phyloP scores from a whole-genome alignment of 768 basidiomycete genomes.

The Auricularia auricula-judae region DNA sequence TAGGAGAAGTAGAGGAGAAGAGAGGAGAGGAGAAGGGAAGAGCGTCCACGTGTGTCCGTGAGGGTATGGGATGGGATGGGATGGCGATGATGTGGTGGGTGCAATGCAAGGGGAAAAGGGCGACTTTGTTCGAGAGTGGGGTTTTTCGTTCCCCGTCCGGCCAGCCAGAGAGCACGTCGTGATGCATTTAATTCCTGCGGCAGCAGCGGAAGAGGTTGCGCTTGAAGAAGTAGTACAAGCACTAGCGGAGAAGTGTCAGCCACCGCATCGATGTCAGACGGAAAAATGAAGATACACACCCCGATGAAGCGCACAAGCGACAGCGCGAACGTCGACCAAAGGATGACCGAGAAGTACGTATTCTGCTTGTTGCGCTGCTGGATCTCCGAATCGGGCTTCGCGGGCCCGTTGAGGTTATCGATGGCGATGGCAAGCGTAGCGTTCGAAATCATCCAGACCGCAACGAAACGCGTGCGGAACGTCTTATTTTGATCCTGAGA shows the following conservation, averaged over 20 bases:
- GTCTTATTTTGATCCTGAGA: slow-evolving; percentile 69
- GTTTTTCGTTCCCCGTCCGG: no score
- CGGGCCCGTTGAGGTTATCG: slow-evolving; percentile 54
- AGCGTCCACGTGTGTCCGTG: no score
- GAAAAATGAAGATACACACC: slow-evolving; percentile 32
- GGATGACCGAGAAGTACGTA: slow-evolving; percentile 63
- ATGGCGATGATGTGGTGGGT: no score
- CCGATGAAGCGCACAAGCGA: slow-evolving; percentile 64
- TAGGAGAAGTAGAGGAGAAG: no score
- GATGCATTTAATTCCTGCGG: slow-evolving; percentile 46
- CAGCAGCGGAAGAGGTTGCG: slow-evolving; percentile 76
- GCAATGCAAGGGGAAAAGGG: no score
- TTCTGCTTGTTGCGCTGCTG: slow-evolving; percentile 32
- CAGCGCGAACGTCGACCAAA: slow-evolving; percentile 70
- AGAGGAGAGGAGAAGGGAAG: no score
- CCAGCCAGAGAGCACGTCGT: no score
- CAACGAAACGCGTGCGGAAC: slow-evolving; percentile 82
- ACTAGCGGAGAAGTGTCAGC: slow-evolving; percentile 31
- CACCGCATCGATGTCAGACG: neutral
- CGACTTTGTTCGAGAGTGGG: no score
- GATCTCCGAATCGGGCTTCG: slow-evolving; percentile 24
- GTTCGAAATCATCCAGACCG: slow-evolving; percentile 70
- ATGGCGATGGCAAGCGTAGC: slow-evolving; percentile 63
- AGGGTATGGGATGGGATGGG: no score
- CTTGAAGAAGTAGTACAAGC: slow-evolving; percentile 72